Base-by-base conservation (phyloP, 2,329 filamentous ascomycete species). In the Fusarium nygamai region DNA sequence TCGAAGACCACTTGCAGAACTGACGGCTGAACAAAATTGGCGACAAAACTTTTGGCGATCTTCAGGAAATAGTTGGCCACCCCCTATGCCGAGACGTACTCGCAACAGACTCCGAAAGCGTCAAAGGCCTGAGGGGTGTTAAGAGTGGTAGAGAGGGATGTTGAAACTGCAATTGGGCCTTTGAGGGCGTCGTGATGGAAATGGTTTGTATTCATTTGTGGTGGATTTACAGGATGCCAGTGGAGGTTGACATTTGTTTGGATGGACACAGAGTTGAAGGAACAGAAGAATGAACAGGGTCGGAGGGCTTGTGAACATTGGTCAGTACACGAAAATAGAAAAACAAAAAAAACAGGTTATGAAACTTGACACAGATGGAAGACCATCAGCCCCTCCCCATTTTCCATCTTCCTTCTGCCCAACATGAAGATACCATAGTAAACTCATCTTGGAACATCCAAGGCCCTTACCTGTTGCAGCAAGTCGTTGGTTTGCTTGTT, bases 121-220 rank as follows among this genome's bases (percentile, higher is more conserved):
- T 53, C 50, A 24, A 22, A 27, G 13, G n/a, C n/a, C 50, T 27
- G n/a, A 17, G 2, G 33, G 12, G 4, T 53, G 11, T 36, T 8
- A 17, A 36, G 17, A 36, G 19, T 6, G 50, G 10, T 12, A 20
- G 9, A 9, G 22, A 6, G 5, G 19, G 19, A 12, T 6, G 11
- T 12, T 2, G 5, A 16, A 20, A 22, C 1, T 6, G 7, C 2
- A 27, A 53, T 22, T 0, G 19, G 1, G 31, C 7, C 9, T 53
- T 51, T 27, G 50, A 27, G 31, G 33, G n/a, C 3, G 33, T 11
- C 11, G 4, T 27, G 50, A 6, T 22, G 6, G 33, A 19, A 3
- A 6, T 29, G 4, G 0, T 19, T 31, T 3, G 50, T 13, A 10
- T 56, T 29, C 16, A 31, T 8, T 10, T 14, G 36, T 43, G 36